These are phyloP conservation scores for maize (Zea mays) DNA, from an alignment of 176 grass and related monocot species.

Conservation along the genomic window DNA sequence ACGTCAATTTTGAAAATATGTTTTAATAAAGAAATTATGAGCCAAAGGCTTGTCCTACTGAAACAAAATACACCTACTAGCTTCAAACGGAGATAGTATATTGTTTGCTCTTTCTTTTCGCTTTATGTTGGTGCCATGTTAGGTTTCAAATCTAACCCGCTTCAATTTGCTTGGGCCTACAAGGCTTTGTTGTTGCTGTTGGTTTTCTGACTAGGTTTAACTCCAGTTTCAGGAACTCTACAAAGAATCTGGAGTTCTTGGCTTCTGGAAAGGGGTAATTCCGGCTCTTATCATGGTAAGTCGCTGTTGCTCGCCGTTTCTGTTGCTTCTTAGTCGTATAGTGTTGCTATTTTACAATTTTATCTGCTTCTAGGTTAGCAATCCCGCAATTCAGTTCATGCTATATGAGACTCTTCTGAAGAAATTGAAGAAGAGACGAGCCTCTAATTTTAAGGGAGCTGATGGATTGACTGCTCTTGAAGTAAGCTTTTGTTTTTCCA, in stretches of 20 bases:
- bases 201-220: conserved; percentile 19
- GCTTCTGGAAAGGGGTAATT: conserved; percentile 95
- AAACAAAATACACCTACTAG: not conserved
- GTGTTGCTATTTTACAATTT: conserved; percentile 27
- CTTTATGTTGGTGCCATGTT: not conserved
- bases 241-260: conserved; percentile 75
- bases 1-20: not conserved
- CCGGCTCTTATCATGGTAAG: conserved; percentile 94
- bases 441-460: conserved; percentile 76
- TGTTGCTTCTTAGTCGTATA: not conserved
- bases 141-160: not conserved
- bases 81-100: not conserved
- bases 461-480: conserved; percentile 81
- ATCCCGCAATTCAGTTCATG: conserved; percentile 98
- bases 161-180: not conserved
- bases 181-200: not conserved
- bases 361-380: conserved; percentile 70
- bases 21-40: not conserved
- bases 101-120: not conserved
- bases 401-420: conserved; percentile 93
- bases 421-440: conserved; percentile 74
- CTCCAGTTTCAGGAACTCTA: conserved; percentile 89
- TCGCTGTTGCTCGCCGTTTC: conserved; percentile 26
- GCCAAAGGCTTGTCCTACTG: not conserved
- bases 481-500: conserved; percentile 50